Evolutionary conservation across 2,329 filamentous ascomycete genomes (phyloP), one percentile per base, ranked within the genome.

Genomic region (Hirsutella thompsonii): DNA sequence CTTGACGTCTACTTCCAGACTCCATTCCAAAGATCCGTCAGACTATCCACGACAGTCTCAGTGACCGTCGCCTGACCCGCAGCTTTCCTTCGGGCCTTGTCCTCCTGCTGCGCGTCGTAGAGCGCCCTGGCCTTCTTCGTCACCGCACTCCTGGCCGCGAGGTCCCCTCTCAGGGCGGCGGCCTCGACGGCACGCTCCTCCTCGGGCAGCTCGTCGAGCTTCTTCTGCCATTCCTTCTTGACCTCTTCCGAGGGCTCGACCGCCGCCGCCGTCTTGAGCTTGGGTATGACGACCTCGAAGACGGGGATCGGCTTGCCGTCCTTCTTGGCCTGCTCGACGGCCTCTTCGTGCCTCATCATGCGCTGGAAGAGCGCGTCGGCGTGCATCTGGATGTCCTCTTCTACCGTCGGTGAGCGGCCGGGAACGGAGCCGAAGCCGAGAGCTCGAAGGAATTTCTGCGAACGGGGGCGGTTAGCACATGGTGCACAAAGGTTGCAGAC

Each of bases 351-450:
- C 46, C 77, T 73, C 30, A 94, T 62, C 80, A 96, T 87, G 51
- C 83, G 78, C 54, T 90, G 83, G 61, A 88, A 98, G 33, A 98
- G 70, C 47, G 76, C 77, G 64, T 98, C 92, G 44, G 90, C 90
- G 59, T 95, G 89, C 81, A 96, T 86, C 62, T 96, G 92, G 46
- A 98, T 87, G 50, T 82, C 76, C 58, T 95, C 89, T 52, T 94
- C 84, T 39, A 84, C 72, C 23, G 79, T 72, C 0, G 71, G 64
- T 8, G 80, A 67, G 19, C 79, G 74, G 36, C 82, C 74, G 46
- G 76, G 67, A 20, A 76, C 76, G 8, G 77, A 75, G 28, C 93
- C 73, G 57, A 95, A 96, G 4, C 92, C 92, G 16, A 98, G 65
- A 1, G 89, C 88, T 61, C 90, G 88, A 21, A 98, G 66, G 51